Evolutionary conservation across 1,139 yeast genomes (phyloP).

Genomic region (Geotrichum carabidarum): DNA sequence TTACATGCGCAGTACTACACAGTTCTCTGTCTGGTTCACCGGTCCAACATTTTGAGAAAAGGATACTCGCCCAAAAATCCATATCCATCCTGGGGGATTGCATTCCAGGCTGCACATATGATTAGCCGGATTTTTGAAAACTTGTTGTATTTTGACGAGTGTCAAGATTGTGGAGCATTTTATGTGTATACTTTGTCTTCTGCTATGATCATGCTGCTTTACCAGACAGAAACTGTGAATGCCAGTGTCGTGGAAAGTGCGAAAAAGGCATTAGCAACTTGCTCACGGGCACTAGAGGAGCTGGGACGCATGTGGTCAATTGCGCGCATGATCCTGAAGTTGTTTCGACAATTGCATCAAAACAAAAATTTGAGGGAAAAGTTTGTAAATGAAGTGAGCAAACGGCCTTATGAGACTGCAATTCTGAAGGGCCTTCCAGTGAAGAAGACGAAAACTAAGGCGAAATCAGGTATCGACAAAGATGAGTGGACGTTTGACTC

Average conservation of each 20-base stretch:
- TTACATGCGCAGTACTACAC: slow-evolving; percentile 71
- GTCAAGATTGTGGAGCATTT: slow-evolving; percentile 54
- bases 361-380: slow-evolving; percentile 31
- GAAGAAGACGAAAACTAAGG: not conserved
- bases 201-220: slow-evolving; percentile 67
- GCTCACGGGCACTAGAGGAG: slow-evolving; percentile 50
- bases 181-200: slow-evolving; percentile 53
- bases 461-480: not conserved
- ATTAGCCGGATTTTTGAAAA: slow-evolving; percentile 63
- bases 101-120: slow-evolving; percentile 82
- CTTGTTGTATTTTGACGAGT: slow-evolving; percentile 49
- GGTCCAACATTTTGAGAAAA: slow-evolving; percentile 53
- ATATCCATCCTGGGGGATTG: slow-evolving; percentile 79
- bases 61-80: slow-evolving; percentile 40
- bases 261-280: slow-evolving; percentile 49
- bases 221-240: slow-evolving; percentile 63
- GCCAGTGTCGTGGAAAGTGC: slow-evolving; percentile 57
- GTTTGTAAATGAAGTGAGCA: slow-evolving; percentile 23
- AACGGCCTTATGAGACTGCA: slow-evolving; percentile 5
- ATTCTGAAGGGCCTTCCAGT: not conserved
- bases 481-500: not conserved
- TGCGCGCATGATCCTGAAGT: slow-evolving; percentile 37
- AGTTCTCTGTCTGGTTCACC: slow-evolving; percentile 62
- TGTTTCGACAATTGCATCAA: slow-evolving; percentile 33
- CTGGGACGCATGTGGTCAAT: slow-evolving; percentile 46